A percentile compares a stretch with the other conserved stretches of the same genome.
phyloP scores from a whole-genome alignment of 345 rosid genomes.

The Xanthoceras sorbifolium region DNA sequence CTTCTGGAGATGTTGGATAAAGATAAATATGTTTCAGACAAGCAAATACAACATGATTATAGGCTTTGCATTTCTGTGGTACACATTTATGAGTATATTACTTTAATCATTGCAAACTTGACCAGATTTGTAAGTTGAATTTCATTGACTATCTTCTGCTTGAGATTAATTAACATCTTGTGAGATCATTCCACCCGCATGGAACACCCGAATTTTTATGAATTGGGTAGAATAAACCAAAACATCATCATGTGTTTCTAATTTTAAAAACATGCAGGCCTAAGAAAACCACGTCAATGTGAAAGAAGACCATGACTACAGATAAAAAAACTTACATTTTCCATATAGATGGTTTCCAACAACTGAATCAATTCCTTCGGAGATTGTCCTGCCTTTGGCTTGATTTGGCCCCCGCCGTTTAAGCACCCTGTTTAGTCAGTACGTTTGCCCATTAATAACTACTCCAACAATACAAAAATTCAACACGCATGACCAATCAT shows the following conservation, averaged over 20 bases:
- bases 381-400: constrained; percentile 81
- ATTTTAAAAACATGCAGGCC: background rate
- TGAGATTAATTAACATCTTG: background rate
- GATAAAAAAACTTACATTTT: constrained; percentile 57
- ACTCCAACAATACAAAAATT: background rate
- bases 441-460: background rate
- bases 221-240: background rate
- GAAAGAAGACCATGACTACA: background rate
- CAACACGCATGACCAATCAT: background rate
- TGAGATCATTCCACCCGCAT: background rate
- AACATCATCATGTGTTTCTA: background rate
- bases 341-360: constrained; percentile 65
- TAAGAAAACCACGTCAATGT: background rate
- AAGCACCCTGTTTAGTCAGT: constrained; percentile 62
- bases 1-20: background rate
- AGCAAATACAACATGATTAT: background rate
- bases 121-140: background rate
- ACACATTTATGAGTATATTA: background rate
- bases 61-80: background rate
- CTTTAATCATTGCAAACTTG: background rate
- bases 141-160: background rate
- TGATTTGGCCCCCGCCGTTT: constrained; percentile 95
- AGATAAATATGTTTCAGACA: background rate
- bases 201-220: background rate
- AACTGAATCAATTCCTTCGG: constrained; percentile 71